Conservation (phyloP, 2,329 filamentous ascomycete genomes). For the Hymenoscyphus infarciens region DNA sequence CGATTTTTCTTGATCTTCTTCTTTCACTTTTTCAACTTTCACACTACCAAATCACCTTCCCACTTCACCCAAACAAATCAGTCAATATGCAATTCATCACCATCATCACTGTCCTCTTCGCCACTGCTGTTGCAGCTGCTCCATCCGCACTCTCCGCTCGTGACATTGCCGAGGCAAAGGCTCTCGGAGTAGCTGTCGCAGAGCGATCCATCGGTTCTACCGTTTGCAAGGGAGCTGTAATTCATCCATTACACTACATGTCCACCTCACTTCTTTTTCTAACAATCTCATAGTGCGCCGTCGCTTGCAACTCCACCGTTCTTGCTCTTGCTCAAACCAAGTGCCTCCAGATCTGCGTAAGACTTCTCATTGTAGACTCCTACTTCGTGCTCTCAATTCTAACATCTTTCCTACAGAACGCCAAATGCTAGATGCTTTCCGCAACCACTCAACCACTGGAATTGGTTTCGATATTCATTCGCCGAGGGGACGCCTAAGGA, state of each 20-base stretch:
- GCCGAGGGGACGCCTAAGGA: neutral
- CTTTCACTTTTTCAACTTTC: neutral
- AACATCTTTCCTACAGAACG: neutral
- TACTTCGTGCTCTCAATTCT: neutral
- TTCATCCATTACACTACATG: neutral
- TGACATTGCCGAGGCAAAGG: slow-evolving; percentile 3
- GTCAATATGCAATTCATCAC: slow-evolving; percentile 12
- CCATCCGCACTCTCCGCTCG: neutral
- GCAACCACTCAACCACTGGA: neutral
- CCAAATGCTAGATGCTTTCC: neutral
- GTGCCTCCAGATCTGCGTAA: slow-evolving; percentile 16
- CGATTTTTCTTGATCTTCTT: neutral
- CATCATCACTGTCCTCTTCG: slow-evolving; percentile 9
- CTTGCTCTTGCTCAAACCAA: slow-evolving; percentile 14
- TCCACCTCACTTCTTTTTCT: neutral
- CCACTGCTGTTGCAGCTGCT: slow-evolving; percentile 1
- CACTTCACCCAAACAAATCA: neutral
- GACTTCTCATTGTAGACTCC: neutral
- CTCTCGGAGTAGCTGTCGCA: slow-evolving; percentile 9
- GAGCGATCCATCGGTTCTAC: slow-evolving; percentile 8
- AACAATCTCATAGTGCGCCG: slow-evolving; percentile 9
- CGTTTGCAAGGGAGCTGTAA: slow-evolving; percentile 13
- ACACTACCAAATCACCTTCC: neutral
- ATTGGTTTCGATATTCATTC: neutral
- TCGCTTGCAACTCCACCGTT: slow-evolving; percentile 17